Conservation (phyloP, 768 basidiomycete species). For the Pleurotus eryngii region DNA sequence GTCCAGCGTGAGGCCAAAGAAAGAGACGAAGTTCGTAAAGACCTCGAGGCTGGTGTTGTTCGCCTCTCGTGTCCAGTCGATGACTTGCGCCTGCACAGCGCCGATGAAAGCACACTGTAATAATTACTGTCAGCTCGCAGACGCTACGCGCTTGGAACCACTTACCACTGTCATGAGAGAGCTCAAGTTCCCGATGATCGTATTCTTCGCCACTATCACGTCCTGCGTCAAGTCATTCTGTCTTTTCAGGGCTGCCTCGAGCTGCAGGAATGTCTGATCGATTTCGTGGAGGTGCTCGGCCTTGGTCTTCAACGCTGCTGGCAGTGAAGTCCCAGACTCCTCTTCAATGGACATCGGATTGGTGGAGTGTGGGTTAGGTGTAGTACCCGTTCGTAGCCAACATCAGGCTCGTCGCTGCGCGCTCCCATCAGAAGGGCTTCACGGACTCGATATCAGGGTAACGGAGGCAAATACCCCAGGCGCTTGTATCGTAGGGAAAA, state of each 20-base stretch:
- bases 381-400: no score
- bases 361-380: no score
- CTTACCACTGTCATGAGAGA: conserved; percentile 2
- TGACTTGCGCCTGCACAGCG: background rate
- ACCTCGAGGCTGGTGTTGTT: background rate
- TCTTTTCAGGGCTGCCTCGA: background rate
- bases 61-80: background rate
- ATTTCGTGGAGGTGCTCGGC: background rate
- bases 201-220: conserved; percentile 2
- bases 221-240: background rate
- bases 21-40: background rate
- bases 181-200: background rate
- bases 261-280: background rate
- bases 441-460: no score
- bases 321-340: no score
- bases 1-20: conserved; percentile 1
- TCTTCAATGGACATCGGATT: no score
- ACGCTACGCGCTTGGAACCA: background rate
- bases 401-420: no score
- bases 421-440: no score
- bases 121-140: background rate
- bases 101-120: background rate
- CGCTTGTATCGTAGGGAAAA: no score
- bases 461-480: no score
- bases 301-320: background rate